These are phyloP conservation scores for Boletus barrowsii DNA, from an alignment of 768 basidiomycete species.

Conservation along the genomic window DNA sequence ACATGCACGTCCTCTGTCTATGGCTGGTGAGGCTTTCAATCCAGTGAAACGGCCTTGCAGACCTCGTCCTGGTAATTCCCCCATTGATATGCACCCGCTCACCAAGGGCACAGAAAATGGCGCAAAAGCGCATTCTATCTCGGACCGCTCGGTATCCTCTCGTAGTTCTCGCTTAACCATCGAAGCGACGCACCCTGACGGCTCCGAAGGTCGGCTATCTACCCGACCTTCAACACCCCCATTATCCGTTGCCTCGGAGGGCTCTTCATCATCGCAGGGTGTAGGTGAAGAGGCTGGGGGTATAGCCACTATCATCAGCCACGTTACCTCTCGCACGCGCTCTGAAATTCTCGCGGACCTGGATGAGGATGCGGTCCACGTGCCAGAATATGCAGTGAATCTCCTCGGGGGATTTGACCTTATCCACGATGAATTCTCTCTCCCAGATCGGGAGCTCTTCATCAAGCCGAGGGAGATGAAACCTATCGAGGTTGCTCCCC, in stretches of 20 bases:
- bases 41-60: conserved; percentile 30
- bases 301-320: conserved; percentile 38
- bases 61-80: conserved; percentile 17
- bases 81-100: conserved; percentile 14
- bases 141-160: conserved; percentile 17
- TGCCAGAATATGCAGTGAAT: conserved; percentile 45
- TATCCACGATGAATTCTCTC: conserved; percentile 32
- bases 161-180: conserved; percentile 22
- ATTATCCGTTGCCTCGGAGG: conserved; percentile 25
- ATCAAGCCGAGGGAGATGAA: conserved; percentile 29
- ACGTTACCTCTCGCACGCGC: conserved; percentile 31
- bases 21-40: conserved; percentile 27
- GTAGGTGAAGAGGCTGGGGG: conserved; percentile 23
- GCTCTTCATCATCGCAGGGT: conserved; percentile 24
- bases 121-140: conserved; percentile 14
- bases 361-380: conserved; percentile 33
- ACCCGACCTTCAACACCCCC: conserved; percentile 31
- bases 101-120: conserved; percentile 18
- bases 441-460: conserved; percentile 32
- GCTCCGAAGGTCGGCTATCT: conserved; percentile 22
- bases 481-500: conserved; percentile 28
- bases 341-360: conserved; percentile 37
- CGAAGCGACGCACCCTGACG: conserved; percentile 14
- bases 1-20: conserved; percentile 25
- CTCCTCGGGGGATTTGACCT: conserved; percentile 43